Evolutionary conservation across 1,284 basidiomycete species (phyloP).

Genomic region (Apiotrichum gracile): DNA sequence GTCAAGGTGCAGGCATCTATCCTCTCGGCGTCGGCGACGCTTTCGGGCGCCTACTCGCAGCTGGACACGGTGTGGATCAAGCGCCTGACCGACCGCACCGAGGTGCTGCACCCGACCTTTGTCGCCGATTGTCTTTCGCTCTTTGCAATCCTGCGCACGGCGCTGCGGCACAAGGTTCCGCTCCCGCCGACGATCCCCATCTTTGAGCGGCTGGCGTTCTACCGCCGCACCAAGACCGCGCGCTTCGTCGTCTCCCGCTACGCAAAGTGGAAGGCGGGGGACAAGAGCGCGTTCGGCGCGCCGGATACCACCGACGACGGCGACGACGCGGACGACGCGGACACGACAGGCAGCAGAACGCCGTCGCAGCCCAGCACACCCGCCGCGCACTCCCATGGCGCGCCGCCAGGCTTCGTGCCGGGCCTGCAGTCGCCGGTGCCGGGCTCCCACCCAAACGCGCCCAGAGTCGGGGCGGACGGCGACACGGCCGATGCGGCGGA

Average conservation of each 20-base stretch:
- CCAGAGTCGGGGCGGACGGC: too few species aligned
- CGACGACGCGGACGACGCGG: too few species aligned
- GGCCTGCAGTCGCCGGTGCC: too few species aligned
- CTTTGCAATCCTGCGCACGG: constrained; percentile 36
- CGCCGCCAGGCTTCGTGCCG: too few species aligned
- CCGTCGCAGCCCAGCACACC: too few species aligned
- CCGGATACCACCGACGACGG: neutral
- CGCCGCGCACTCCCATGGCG: too few species aligned
- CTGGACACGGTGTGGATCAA: constrained; percentile 31
- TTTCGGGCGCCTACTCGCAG: constrained; percentile 33
- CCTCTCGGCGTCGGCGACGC: constrained; percentile 28
- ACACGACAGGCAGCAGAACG: too few species aligned
- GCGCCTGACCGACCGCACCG: constrained; percentile 14
- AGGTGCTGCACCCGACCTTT: constrained; percentile 41
- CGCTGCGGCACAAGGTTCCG: constrained; percentile 28
- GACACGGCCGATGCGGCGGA: neutral
- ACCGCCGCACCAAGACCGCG: constrained; percentile 9
- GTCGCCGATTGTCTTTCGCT: constrained; percentile 40
- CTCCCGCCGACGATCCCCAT: constrained; percentile 43
- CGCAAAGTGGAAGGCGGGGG: neutral
- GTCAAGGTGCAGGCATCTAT: constrained; percentile 27
- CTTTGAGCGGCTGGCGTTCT: constrained; percentile 38
- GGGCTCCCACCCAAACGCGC: too few species aligned
- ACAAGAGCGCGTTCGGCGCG: neutral
- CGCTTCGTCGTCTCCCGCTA: neutral